Conservation (phyloP, 2,329 filamentous ascomycete species). For the Kalmusia sp. region DNA sequence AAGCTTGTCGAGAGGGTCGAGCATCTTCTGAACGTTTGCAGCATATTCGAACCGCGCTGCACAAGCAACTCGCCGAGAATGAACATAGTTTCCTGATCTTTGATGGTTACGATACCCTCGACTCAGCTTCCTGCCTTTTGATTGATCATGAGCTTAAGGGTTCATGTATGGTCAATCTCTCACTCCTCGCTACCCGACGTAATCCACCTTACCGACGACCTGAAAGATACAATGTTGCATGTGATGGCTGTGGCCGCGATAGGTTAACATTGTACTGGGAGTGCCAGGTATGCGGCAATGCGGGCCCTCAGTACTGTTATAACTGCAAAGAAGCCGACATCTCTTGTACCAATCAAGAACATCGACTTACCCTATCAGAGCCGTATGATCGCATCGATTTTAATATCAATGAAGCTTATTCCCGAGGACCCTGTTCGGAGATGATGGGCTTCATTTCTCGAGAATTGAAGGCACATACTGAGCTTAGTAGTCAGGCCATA, state of each 20-base stretch:
- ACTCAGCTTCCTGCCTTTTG: not conserved
- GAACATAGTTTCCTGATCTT: not conserved
- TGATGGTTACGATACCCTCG: not conserved
- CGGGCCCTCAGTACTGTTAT: not conserved
- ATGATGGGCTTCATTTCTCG: not conserved
- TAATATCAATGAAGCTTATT: not conserved
- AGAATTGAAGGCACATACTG: not conserved
- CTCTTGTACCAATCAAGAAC: not conserved
- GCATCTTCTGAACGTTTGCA: not conserved
- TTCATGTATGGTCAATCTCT: not conserved
- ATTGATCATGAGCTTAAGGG: not conserved
- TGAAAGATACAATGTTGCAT: not conserved
- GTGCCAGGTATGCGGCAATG: not conserved
- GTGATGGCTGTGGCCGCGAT: not conserved
- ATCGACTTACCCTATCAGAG: not conserved
- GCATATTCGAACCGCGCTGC: not conserved
- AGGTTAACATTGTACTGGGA: not conserved
- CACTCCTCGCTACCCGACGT: not conserved
- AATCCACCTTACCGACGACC: not conserved
- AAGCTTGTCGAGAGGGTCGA: not conserved
- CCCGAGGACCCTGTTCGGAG: not conserved
- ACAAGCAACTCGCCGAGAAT: not conserved
- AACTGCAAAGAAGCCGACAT: not conserved
- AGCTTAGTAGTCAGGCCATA: not conserved
- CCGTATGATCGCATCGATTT: slow-evolving; percentile 1